These are phyloP conservation scores for Alternaria triticimaculans DNA, from an alignment of 2,329 filamentous ascomycete species.

Conservation along the genomic window DNA sequence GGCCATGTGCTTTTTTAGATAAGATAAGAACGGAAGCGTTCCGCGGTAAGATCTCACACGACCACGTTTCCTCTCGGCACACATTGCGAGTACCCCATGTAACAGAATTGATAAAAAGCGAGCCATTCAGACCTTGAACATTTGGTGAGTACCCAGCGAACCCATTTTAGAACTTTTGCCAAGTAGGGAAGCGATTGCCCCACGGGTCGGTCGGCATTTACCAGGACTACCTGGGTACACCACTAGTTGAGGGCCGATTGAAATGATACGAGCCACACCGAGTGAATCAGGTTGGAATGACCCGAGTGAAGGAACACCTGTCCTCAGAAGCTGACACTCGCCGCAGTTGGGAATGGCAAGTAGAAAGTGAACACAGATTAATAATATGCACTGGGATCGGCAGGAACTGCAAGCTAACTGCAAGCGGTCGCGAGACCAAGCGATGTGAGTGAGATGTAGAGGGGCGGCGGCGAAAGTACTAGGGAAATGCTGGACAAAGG, in stretches of 20 bases:
- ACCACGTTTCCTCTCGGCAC: not conserved
- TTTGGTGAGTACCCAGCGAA: not conserved
- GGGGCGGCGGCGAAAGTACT: not conserved
- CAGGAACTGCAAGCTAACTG: constrained; percentile 21
- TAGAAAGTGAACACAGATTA: constrained; percentile 29
- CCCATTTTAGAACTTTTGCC: not conserved
- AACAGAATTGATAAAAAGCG: not conserved
- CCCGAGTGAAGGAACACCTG: constrained; percentile 33
- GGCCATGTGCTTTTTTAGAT: not conserved
- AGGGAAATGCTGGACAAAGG: constrained; percentile 1
- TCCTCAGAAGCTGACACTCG: constrained; percentile 19
- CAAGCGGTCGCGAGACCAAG: constrained; percentile 6
- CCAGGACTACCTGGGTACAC: not conserved
- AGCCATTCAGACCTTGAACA: not conserved
- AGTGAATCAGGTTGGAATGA: not conserved
- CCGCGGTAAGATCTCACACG: not conserved
- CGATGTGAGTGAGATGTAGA: not conserved
- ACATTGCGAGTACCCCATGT: not conserved
- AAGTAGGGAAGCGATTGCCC: not conserved
- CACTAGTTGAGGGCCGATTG: not conserved
- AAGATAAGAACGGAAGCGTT: not conserved
- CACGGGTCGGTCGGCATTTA: not conserved
- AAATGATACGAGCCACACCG: not conserved
- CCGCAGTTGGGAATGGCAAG: constrained; percentile 7
- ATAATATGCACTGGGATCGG: constrained; percentile 26